Evolutionary conservation across 495 filamentous ascomycete genomes (phyloP).

Genomic region (Aspergillus olivimuriae): DNA sequence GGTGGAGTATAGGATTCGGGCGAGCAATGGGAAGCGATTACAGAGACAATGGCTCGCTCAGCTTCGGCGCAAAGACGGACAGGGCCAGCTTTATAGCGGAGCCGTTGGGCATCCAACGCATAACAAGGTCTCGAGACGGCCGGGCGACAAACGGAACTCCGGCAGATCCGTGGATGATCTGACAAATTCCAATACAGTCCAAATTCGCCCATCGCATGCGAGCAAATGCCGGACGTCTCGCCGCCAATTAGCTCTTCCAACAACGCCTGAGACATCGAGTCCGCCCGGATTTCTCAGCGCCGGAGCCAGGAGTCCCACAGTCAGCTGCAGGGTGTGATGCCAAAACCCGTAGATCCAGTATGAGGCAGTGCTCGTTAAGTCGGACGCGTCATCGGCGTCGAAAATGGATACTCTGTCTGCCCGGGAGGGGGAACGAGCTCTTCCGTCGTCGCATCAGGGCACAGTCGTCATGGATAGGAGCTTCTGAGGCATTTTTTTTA

Average conservation of each 20-base stretch:
- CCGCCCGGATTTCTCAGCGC: not conserved
- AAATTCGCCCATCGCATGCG: slow-evolving; percentile 1
- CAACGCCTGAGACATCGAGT: slow-evolving; percentile 1
- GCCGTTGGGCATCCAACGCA: slow-evolving; percentile 1
- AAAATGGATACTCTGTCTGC: slow-evolving; percentile 1
- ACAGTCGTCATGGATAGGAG: slow-evolving; percentile 1
- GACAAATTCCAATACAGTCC: not conserved
- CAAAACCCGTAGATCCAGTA: slow-evolving; percentile 1
- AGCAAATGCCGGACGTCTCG: slow-evolving; percentile 1
- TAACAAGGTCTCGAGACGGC: slow-evolving; percentile 1
- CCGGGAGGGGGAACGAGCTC: not conserved
- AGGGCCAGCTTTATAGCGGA: slow-evolving; percentile 1
- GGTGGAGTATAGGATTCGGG: not conserved
- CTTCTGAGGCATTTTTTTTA: not conserved
- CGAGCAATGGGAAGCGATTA: not conserved
- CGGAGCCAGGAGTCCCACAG: slow-evolving; percentile 1
- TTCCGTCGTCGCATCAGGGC: slow-evolving; percentile 1
- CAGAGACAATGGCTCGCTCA: slow-evolving; percentile 1
- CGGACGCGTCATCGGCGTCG: slow-evolving; percentile 1
- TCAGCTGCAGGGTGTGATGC: slow-evolving; percentile 1
- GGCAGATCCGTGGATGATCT: slow-evolving; percentile 1
- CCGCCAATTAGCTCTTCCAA: slow-evolving; percentile 1
- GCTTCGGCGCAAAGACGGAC: not conserved
- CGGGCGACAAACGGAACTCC: slow-evolving; percentile 1
- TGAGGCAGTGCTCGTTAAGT: not conserved